A percentile compares a stretch with the other conserved stretches of the same genome.
Evolutionary conservation across 2,329 filamentous ascomycete genomes (phyloP).

Genomic region (Trichoderma polysporum): DNA sequence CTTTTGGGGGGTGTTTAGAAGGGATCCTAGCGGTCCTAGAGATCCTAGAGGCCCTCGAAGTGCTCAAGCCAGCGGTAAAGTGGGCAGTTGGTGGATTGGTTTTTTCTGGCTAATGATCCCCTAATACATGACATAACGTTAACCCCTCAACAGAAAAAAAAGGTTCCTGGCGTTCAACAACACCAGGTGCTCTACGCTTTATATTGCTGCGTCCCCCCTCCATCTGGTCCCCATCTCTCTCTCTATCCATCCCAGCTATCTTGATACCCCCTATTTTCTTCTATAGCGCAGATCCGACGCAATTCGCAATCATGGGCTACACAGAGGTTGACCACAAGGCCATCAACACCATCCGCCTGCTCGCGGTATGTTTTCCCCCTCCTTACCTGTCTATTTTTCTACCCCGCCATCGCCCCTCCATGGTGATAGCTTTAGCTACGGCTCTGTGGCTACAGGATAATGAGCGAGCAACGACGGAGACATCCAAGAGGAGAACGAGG

Average conservation of each 20-base stretch:
- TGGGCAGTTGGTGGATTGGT: neutral
- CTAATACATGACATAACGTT: conserved; percentile 31
- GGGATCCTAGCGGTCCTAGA: neutral
- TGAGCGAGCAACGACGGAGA: neutral
- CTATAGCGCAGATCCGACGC: conserved; percentile 24
- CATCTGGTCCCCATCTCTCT: conserved; percentile 30
- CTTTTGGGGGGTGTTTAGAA: conserved; percentile 24
- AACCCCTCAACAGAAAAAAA: conserved; percentile 33
- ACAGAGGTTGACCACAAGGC: conserved; percentile 82
- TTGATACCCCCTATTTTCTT: conserved; percentile 13
- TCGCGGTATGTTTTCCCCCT: conserved; percentile 70
- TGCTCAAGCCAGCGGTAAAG: conserved; percentile 13
- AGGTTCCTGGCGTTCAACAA: conserved; percentile 24
- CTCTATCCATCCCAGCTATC: conserved; percentile 21
- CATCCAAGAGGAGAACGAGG: neutral
- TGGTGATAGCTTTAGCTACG: conserved; percentile 25
- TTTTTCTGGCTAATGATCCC: neutral
- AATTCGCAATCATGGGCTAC: conserved; percentile 74
- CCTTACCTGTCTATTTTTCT: conserved; percentile 26
- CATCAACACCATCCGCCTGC: conserved; percentile 96
- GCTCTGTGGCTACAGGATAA: neutral
- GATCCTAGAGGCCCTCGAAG: neutral
- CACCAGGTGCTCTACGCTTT: conserved; percentile 28
- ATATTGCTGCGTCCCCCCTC: conserved; percentile 24
- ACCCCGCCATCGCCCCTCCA: conserved; percentile 37